These are phyloP conservation scores for Diaporthe sp. DNA, from an alignment of 2,329 filamentous ascomycete species.

Conservation along the genomic window DNA sequence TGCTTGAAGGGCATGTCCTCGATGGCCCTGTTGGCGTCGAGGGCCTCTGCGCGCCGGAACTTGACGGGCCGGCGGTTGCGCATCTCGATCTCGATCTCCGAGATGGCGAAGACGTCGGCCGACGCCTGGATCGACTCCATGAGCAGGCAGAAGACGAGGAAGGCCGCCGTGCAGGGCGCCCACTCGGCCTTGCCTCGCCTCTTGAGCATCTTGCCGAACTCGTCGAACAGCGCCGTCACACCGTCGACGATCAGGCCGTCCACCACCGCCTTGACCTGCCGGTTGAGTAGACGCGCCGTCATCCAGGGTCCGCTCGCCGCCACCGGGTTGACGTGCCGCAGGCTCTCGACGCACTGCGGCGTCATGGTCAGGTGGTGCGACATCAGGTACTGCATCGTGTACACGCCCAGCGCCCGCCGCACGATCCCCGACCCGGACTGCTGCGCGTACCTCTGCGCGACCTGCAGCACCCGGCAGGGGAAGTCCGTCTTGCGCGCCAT, in stretches of 20 bases:
- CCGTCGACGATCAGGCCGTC: conserved; percentile 69
- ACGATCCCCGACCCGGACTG: conserved; percentile 65
- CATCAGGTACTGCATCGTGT: conserved; percentile 71
- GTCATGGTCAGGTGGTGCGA: conserved; percentile 69
- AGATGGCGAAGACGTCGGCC: conserved; percentile 65
- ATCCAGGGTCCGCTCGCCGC: conserved; percentile 60
- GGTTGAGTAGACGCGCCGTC: conserved; percentile 68
- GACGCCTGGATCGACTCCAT: conserved; percentile 71
- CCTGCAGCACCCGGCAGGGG: conserved; percentile 61
- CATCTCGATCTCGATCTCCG: conserved; percentile 64
- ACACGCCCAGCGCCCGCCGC: conserved; percentile 66
- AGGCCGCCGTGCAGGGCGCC: conserved; percentile 70
- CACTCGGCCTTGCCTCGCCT: conserved; percentile 67
- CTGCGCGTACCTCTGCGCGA: conserved; percentile 64
- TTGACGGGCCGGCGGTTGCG: conserved; percentile 54
- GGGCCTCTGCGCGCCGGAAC: conserved; percentile 60
- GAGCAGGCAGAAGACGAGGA: conserved; percentile 70
- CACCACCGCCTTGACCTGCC: conserved; percentile 70
- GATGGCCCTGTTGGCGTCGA: conserved; percentile 63
- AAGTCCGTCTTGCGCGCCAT: conserved; percentile 58
- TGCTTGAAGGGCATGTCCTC: conserved; percentile 73
- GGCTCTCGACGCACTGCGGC: conserved; percentile 55
- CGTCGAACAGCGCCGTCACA: conserved; percentile 65
- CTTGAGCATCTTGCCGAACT: conserved; percentile 68
- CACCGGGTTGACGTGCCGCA: conserved; percentile 59